phyloP scores from a whole-genome alignment of 2,329 filamentous ascomycete genomes.

The Fusarium heterosporum region DNA sequence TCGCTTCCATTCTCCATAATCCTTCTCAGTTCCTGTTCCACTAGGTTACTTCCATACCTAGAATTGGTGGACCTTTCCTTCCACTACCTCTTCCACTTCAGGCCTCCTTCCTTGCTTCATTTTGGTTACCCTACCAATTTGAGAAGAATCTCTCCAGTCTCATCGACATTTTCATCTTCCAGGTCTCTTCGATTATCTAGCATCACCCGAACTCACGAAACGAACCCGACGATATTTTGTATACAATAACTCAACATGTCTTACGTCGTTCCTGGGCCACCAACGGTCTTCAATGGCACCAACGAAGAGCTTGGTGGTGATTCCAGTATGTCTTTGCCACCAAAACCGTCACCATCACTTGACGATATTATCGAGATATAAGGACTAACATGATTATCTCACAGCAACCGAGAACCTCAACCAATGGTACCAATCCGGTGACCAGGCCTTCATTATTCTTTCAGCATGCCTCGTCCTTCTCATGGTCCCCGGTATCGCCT shows the following conservation, averaged over 20 bases:
- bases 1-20: slow-evolving; percentile 16
- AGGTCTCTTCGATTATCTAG: slow-evolving; percentile 2
- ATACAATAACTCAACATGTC: slow-evolving; percentile 60
- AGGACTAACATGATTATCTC: slow-evolving; percentile 9
- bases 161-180: slow-evolving; percentile 2
- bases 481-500: slow-evolving; percentile 97
- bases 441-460: slow-evolving; percentile 93
- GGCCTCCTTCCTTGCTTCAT: slow-evolving; percentile 17
- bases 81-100: slow-evolving; percentile 1
- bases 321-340: slow-evolving; percentile 70
- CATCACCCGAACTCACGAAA: slow-evolving; percentile 20
- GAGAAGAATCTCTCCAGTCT: slow-evolving; percentile 15
- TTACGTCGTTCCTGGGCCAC: slow-evolving; percentile 69
- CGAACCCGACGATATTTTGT: slow-evolving; percentile 9
- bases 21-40: slow-evolving; percentile 16
- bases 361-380: background rate
- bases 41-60: slow-evolving; percentile 26
- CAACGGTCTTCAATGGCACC: slow-evolving; percentile 72
- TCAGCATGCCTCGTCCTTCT: slow-evolving; percentile 92
- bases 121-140: slow-evolving; percentile 7
- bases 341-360: slow-evolving; percentile 1
- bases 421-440: slow-evolving; percentile 93
- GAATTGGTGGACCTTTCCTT: slow-evolving; percentile 28
- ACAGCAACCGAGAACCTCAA: slow-evolving; percentile 88
- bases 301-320: slow-evolving; percentile 76